Percentiles rank a stretch among this genome's conserved stretches.
Evolutionary conservation across 176 grass and related monocot genomes (phyloP).

Genomic region (Rhynchospora breviuscula): DNA sequence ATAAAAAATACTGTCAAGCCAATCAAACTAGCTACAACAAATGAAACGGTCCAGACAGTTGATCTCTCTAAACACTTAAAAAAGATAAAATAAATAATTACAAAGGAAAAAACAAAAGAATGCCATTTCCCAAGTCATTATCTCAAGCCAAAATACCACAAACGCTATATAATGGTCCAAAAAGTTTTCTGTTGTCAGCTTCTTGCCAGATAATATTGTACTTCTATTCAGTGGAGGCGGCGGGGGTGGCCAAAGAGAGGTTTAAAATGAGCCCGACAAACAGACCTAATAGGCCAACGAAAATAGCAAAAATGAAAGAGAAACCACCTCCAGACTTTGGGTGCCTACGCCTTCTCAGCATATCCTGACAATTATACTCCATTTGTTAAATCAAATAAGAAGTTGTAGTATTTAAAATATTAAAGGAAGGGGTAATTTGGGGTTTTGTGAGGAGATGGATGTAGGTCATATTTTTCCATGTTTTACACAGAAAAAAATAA

Average conservation of each 20-base stretch:
- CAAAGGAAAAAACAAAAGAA: constrained; percentile 27
- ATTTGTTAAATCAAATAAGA: constrained; percentile 21
- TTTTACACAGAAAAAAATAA: background rate
- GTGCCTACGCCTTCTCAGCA: constrained; percentile 61
- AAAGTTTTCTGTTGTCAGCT: background rate
- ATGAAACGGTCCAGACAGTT: constrained; percentile 1
- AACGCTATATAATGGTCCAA: background rate
- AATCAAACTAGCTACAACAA: constrained; percentile 12
- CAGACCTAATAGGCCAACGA: constrained; percentile 74
- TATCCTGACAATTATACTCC: constrained; percentile 48
- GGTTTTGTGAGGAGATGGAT: background rate
- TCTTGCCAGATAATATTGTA: background rate
- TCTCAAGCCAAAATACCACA: constrained; percentile 14
- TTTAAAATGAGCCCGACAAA: constrained; percentile 76
- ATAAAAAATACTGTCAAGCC: background rate
- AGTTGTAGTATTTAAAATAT: background rate
- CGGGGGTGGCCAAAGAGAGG: constrained; percentile 53
- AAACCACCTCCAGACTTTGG: constrained; percentile 57
- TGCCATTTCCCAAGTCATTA: constrained; percentile 11
- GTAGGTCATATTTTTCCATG: background rate
- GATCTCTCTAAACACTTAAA: background rate
- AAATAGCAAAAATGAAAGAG: constrained; percentile 63
- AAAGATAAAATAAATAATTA: constrained; percentile 21
- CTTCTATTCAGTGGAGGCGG: constrained; percentile 33
- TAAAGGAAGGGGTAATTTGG: background rate